These are phyloP conservation scores for Ceratocystis cacaofunesta DNA, from an alignment of 2,329 filamentous ascomycete genomes.

Conservation along the genomic window DNA sequence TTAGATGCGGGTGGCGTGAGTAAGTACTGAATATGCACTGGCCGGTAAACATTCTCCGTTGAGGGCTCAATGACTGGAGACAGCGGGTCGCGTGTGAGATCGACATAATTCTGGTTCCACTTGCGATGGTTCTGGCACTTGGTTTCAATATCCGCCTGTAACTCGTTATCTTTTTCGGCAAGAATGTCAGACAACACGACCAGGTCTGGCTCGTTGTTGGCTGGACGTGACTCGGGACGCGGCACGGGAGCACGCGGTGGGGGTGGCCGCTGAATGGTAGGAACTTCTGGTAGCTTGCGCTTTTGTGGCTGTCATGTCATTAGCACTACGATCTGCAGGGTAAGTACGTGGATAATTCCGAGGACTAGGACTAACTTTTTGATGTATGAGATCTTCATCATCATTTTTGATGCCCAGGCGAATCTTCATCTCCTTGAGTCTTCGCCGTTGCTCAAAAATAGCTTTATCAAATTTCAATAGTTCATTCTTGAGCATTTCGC, in stretches of 20 bases:
- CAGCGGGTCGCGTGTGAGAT: slow-evolving; percentile 73
- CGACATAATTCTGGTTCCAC: slow-evolving; percentile 83
- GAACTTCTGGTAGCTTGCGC: slow-evolving; percentile 44
- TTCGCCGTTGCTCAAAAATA: slow-evolving; percentile 69
- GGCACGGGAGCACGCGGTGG: slow-evolving; percentile 49
- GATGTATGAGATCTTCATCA: slow-evolving; percentile 88
- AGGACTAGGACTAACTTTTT: slow-evolving; percentile 50
- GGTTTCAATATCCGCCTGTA: slow-evolving; percentile 68
- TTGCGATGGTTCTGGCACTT: slow-evolving; percentile 77
- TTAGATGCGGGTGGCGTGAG: slow-evolving; percentile 49
- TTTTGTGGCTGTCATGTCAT: slow-evolving; percentile 49
- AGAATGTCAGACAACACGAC: slow-evolving; percentile 60
- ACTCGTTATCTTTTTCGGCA: slow-evolving; percentile 66
- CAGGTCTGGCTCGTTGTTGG: slow-evolving; percentile 57
- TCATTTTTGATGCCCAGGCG: slow-evolving; percentile 80
- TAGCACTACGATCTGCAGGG: slow-evolving; percentile 22
- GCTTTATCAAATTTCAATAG: slow-evolving; percentile 58
- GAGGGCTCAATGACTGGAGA: slow-evolving; percentile 56
- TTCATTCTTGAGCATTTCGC: slow-evolving; percentile 67
- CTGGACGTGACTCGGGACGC: slow-evolving; percentile 2
- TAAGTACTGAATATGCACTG: slow-evolving; percentile 55
- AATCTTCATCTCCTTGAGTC: slow-evolving; percentile 77
- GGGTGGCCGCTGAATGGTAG: slow-evolving; percentile 45
- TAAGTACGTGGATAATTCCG: slow-evolving; percentile 11
- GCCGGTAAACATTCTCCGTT: slow-evolving; percentile 49